Evolutionary conservation across 306 rosid genomes (phyloP).

Genomic region (Luffa acutangula): DNA sequence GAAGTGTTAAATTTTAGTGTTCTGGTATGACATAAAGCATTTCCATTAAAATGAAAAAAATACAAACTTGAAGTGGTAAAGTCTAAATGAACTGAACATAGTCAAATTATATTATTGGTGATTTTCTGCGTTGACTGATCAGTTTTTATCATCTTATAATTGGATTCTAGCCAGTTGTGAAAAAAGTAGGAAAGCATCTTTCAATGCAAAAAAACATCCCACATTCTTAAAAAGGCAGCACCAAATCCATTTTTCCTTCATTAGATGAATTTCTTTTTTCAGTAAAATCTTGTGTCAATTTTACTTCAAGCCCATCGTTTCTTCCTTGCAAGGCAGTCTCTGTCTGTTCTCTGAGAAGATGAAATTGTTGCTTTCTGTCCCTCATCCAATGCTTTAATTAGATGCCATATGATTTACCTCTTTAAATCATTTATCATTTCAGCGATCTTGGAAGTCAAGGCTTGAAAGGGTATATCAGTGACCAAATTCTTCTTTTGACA

Average conservation of each 20-base stretch:
- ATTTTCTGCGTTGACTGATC: neutral
- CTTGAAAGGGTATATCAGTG: conserved; percentile 76
- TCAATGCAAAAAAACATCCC: neutral
- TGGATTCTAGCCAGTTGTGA: neutral
- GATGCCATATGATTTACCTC: neutral
- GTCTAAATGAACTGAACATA: neutral
- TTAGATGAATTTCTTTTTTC: neutral
- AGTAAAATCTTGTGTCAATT: neutral
- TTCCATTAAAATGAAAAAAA: neutral
- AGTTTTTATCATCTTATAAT: neutral
- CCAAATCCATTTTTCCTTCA: neutral
- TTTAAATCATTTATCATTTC: conserved; percentile 15
- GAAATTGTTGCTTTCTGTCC: neutral
- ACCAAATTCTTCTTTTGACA: conserved; percentile 66
- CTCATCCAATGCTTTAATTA: neutral
- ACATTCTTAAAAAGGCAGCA: neutral
- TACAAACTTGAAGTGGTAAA: neutral
- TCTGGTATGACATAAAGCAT: neutral
- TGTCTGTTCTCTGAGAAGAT: neutral
- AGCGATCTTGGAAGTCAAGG: conserved; percentile 97
- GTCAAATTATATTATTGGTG: neutral
- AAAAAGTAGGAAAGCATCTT: neutral
- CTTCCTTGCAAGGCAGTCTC: neutral
- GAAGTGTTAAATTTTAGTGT: neutral
- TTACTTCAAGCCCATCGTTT: neutral